A percentile compares a stretch with the other conserved stretches of the same genome.
Evolutionary conservation across 805 yeast genomes (phyloP).

Genomic region (Hemisphaericaspora nanyangensis): DNA sequence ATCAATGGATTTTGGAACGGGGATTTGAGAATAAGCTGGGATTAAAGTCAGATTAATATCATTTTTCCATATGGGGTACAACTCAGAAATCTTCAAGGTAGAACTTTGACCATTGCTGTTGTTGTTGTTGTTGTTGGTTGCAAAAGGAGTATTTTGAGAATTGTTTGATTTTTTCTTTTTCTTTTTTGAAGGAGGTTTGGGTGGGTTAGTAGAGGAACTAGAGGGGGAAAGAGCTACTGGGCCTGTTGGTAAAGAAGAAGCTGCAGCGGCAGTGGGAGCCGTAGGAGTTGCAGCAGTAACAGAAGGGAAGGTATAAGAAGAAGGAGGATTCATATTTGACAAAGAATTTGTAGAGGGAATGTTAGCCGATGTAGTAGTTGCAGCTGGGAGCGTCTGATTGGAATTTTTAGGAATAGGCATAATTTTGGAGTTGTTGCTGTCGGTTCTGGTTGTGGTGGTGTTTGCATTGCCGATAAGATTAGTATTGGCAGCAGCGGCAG

Average conservation of each 20-base stretch:
- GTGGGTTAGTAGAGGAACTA: too few species aligned
- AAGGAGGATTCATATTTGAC: not conserved
- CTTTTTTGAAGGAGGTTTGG: not conserved
- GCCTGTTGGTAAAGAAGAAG: too few species aligned
- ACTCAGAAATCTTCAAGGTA: not conserved
- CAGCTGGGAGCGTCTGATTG: not conserved
- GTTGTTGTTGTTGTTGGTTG: not conserved
- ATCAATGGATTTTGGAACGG: not conserved
- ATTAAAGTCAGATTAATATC: slow-evolving; percentile 1
- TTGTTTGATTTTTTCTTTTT: too few species aligned
- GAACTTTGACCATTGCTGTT: not conserved
- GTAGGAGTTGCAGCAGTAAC: not conserved
- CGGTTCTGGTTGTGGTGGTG: not conserved
- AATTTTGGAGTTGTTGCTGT: not conserved
- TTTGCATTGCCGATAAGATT: not conserved
- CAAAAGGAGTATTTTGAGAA: not conserved
- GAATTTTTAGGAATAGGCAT: too few species aligned
- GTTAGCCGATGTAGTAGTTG: too few species aligned
- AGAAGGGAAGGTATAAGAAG: not conserved
- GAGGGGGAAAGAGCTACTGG: too few species aligned
- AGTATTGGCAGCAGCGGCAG: not conserved
- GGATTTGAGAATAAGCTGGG: not conserved
- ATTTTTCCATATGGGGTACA: not conserved
- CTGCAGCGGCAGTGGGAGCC: not conserved
- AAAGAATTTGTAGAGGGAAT: not conserved